Percentiles rank a stretch among this genome's conserved stretches.
These are phyloP conservation scores for Acacia crassicarpa DNA, from an alignment of 306 rosid genomes.

Conservation along the genomic window DNA sequence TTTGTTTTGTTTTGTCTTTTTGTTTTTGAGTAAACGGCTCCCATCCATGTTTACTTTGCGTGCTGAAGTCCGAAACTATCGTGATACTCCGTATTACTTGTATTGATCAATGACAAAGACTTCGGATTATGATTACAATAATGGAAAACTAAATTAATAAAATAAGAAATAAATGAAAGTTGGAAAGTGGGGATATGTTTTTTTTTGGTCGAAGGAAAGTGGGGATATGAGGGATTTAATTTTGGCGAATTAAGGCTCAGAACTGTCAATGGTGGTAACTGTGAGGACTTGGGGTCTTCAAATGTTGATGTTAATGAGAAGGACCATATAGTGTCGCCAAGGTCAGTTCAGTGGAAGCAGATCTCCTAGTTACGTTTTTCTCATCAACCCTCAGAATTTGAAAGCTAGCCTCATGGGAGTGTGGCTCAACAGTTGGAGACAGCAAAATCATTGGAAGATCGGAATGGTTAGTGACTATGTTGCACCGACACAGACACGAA, in stretches of 20 bases:
- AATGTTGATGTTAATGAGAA: constrained; percentile 31
- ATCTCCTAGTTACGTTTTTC: neutral
- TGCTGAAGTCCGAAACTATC: too few species aligned
- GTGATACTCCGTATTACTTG: too few species aligned
- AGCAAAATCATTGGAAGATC: constrained; percentile 77
- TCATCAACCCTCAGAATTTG: too few species aligned
- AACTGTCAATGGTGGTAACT: constrained; percentile 48
- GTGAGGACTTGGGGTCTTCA: constrained; percentile 44
- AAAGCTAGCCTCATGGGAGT: constrained; percentile 47
- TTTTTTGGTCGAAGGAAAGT: too few species aligned
- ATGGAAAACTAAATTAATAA: too few species aligned
- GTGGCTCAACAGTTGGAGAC: constrained; percentile 47
- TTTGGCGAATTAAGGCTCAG: constrained; percentile 80
- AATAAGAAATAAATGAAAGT: too few species aligned
- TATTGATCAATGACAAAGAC: too few species aligned
- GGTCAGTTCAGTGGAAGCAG: constrained; percentile 43
- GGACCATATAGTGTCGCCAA: constrained; percentile 34
- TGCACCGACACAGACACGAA: too few species aligned
- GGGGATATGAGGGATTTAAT: constrained; percentile 56
- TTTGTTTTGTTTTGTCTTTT: too few species aligned
- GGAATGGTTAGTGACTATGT: constrained; percentile 77
- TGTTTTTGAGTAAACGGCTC: too few species aligned
- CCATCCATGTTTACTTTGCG: too few species aligned
- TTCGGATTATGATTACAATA: too few species aligned
- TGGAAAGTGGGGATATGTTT: neutral